Evolutionary conservation across 2,329 filamentous ascomycete genomes (phyloP).

Genomic region (Pyricularia pennisetigena): DNA sequence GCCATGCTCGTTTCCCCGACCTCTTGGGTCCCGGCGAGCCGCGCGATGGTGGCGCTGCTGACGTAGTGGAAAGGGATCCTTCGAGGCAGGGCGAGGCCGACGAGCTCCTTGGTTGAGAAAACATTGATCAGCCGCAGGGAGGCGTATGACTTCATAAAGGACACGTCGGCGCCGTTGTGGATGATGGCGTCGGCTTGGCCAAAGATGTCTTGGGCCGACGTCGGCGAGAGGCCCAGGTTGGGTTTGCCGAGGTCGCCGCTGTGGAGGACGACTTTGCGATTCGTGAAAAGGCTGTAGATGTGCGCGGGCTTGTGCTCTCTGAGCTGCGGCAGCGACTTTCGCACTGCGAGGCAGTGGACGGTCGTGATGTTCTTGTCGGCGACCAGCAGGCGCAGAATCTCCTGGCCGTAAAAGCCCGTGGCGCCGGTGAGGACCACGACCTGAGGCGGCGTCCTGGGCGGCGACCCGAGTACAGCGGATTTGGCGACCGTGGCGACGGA

Average conservation of each 20-base stretch:
- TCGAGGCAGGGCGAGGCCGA: slow-evolving; percentile 14
- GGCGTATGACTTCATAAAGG: slow-evolving; percentile 25
- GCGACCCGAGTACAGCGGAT: slow-evolving; percentile 6
- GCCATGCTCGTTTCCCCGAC: not conserved
- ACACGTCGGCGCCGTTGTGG: slow-evolving; percentile 31
- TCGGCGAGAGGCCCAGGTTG: slow-evolving; percentile 13
- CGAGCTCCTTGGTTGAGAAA: slow-evolving; percentile 21
- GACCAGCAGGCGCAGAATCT: slow-evolving; percentile 26
- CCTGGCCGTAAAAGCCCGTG: slow-evolving; percentile 27
- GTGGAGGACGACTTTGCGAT: slow-evolving; percentile 11
- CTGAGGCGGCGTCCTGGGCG: slow-evolving; percentile 19
- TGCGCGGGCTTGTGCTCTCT: not conserved
- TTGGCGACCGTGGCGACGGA: no score
- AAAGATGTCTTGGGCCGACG: slow-evolving; percentile 4
- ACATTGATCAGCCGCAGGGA: slow-evolving; percentile 24
- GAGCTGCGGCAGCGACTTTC: not conserved
- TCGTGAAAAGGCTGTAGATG: not conserved
- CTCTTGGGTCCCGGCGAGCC: not conserved
- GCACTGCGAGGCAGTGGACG: not conserved
- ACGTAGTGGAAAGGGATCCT: slow-evolving; percentile 20
- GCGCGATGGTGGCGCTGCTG: slow-evolving; percentile 11
- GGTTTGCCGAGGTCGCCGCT: slow-evolving; percentile 4
- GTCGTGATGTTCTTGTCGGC: not conserved
- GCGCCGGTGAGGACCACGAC: slow-evolving; percentile 25
- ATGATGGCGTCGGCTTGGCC: no score